Conservation (phyloP, 768 basidiomycete genomes). For the Trametes elegans region DNA sequence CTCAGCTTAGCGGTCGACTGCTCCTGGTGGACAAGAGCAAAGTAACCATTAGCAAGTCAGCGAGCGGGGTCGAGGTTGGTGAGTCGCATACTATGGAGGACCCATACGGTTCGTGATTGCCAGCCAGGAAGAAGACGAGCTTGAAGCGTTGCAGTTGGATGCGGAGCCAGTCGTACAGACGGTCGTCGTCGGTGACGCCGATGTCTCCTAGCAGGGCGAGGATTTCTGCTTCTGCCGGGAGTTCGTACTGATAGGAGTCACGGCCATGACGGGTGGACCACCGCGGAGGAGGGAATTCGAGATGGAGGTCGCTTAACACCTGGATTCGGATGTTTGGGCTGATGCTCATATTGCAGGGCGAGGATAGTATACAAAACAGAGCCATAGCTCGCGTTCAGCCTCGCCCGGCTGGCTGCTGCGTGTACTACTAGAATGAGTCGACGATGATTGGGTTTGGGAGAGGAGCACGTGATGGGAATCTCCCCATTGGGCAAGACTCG, state of each 20-base stretch:
- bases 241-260: constrained; percentile 22
- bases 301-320: constrained; percentile 33
- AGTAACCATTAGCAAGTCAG: too few relatives aligned
- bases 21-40: background rate
- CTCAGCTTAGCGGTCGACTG: background rate
- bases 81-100: constrained; percentile 10
- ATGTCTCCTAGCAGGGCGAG: constrained; percentile 40
- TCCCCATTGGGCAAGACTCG: too few relatives aligned
- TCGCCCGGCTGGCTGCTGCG: too few relatives aligned
- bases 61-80: too few relatives aligned
- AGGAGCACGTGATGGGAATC: too few relatives aligned
- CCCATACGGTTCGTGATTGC: constrained; percentile 33
- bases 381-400: too few relatives aligned
- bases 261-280: background rate
- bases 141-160: constrained; percentile 31
- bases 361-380: background rate
- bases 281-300: constrained; percentile 25
- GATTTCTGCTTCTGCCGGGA: constrained; percentile 27
- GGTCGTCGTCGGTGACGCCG: constrained; percentile 31
- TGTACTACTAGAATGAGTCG: too few relatives aligned
- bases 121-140: constrained; percentile 34
- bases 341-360: background rate
- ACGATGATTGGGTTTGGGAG: too few relatives aligned
- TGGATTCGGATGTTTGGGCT: constrained; percentile 18
- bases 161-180: constrained; percentile 34